Percentiles rank a stretch among this genome's conserved stretches.
These are phyloP conservation scores for Macrophomina tecta DNA, from an alignment of 2,329 filamentous ascomycete species.

Conservation along the genomic window DNA sequence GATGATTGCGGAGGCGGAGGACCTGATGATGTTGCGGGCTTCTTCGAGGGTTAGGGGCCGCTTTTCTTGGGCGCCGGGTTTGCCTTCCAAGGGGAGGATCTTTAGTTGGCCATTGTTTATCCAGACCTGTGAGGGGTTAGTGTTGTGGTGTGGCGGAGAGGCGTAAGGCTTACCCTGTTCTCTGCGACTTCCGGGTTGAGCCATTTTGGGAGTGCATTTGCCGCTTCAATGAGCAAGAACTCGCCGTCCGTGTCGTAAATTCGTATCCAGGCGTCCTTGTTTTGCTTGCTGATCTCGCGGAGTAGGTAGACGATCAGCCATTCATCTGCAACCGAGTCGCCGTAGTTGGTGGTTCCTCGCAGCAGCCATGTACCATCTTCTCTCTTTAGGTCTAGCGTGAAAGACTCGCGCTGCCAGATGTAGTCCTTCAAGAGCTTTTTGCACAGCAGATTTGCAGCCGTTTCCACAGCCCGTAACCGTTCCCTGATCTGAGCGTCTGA, in stretches of 20 bases:
- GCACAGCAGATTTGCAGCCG: conserved; percentile 67
- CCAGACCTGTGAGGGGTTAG: conserved; percentile 67
- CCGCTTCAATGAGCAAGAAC: conserved; percentile 92
- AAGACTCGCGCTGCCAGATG: conserved; percentile 91
- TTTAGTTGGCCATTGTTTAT: conserved; percentile 77
- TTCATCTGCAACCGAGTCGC: conserved; percentile 95
- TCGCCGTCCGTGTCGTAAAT: conserved; percentile 90
- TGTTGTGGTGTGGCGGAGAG: background rate
- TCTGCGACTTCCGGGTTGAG: conserved; percentile 87
- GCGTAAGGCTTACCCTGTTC: conserved; percentile 64
- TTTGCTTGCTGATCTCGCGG: conserved; percentile 76
- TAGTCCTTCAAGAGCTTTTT: conserved; percentile 77
- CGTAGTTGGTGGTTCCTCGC: conserved; percentile 81
- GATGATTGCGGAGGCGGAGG: conserved; percentile 59
- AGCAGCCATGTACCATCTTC: conserved; percentile 68
- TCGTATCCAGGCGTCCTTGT: conserved; percentile 78
- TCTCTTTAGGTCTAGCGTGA: conserved; percentile 69
- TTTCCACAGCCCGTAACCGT: conserved; percentile 74
- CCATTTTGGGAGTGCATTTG: conserved; percentile 86
- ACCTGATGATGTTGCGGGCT: conserved; percentile 65
- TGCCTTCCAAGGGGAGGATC: conserved; percentile 66
- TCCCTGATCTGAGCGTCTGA: conserved; percentile 63
- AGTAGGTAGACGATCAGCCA: conserved; percentile 95
- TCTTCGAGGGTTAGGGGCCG: conserved; percentile 64
- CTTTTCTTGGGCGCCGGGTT: conserved; percentile 31